phyloP scores from a whole-genome alignment of 2,329 filamentous ascomycete genomes.

The Alternaria atra region DNA sequence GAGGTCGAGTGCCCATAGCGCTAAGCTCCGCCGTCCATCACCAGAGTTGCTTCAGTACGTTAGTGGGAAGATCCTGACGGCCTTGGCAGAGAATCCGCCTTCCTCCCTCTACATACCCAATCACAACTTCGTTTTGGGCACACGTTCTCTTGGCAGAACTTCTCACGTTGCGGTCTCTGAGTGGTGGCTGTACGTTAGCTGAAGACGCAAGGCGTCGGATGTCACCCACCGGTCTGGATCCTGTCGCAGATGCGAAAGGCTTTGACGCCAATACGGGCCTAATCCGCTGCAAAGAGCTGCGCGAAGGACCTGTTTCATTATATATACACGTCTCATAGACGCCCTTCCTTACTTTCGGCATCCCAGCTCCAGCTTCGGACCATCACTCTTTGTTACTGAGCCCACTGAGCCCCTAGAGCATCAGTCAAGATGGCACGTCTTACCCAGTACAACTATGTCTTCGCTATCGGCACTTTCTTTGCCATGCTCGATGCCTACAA shows the following conservation, averaged over 20 bases:
- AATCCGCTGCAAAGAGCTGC: constrained; percentile 22
- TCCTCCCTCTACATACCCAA: constrained; percentile 10
- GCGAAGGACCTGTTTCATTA: constrained; percentile 24
- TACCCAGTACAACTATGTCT: constrained; percentile 70
- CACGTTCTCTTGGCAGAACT: constrained; percentile 24
- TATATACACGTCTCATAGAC: constrained; percentile 31
- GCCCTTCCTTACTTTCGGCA: constrained; percentile 11
- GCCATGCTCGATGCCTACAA: constrained; percentile 80
- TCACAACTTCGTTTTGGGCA: constrained; percentile 16
- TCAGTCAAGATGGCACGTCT: constrained; percentile 33
- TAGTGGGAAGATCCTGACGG: neutral
- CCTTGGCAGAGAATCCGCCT: neutral
- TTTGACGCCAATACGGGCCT: constrained; percentile 17
- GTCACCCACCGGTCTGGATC: constrained; percentile 4
- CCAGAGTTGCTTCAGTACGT: constrained; percentile 1
- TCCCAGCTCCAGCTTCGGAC: constrained; percentile 29
- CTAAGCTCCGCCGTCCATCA: constrained; percentile 2
- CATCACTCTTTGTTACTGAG: constrained; percentile 22
- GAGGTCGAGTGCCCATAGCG: neutral
- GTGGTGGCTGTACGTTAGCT: constrained; percentile 21
- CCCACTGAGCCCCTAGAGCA: constrained; percentile 22
- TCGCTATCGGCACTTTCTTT: constrained; percentile 79
- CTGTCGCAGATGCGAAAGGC: neutral
- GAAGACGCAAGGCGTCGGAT: constrained; percentile 14
- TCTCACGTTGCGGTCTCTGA: constrained; percentile 17